Percentiles rank a stretch among this genome's conserved stretches.
phyloP scores from a whole-genome alignment of 106 monocot genomes.

The Alisma plantagoaquatica region DNA sequence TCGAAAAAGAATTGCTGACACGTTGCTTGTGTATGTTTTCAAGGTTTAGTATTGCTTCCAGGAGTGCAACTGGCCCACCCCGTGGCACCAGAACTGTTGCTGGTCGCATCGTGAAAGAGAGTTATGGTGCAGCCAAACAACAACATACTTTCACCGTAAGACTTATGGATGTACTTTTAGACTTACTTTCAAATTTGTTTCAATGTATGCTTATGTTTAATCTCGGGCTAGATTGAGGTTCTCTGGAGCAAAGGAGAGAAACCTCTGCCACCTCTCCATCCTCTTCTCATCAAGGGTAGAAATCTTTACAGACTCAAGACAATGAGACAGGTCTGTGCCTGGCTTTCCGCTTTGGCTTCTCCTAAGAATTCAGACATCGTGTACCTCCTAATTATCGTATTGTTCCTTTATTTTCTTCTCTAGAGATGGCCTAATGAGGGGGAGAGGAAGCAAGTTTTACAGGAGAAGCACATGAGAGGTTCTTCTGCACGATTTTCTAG shows the following conservation, averaged over 20 bases:
- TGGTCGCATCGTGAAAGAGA: conserved; percentile 82
- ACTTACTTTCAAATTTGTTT: too few species aligned
- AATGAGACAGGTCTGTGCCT: conserved; percentile 59
- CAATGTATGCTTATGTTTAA: too few species aligned
- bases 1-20: too few species aligned
- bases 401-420: conserved; percentile 5
- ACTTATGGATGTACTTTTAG: neutral
- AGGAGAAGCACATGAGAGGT: conserved; percentile 84
- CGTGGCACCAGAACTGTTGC: conserved; percentile 49
- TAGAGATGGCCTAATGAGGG: conserved; percentile 80
- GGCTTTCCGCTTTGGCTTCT: neutral
- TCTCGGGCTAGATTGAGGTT: conserved; percentile 54
- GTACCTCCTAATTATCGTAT: neutral
- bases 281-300: conserved; percentile 83
- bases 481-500: conserved; percentile 35
- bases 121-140: conserved; percentile 84
- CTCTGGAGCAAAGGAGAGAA: conserved; percentile 79
- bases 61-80: conserved; percentile 55
- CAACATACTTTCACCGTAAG: conserved; percentile 94
- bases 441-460: conserved; percentile 41
- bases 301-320: conserved; percentile 75
- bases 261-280: conserved; percentile 61
- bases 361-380: neutral
- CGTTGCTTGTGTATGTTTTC: neutral
- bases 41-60: conserved; percentile 52